phyloP scores from a whole-genome alignment of 2,329 filamentous ascomycete genomes.

The Monilinia polystroma region DNA sequence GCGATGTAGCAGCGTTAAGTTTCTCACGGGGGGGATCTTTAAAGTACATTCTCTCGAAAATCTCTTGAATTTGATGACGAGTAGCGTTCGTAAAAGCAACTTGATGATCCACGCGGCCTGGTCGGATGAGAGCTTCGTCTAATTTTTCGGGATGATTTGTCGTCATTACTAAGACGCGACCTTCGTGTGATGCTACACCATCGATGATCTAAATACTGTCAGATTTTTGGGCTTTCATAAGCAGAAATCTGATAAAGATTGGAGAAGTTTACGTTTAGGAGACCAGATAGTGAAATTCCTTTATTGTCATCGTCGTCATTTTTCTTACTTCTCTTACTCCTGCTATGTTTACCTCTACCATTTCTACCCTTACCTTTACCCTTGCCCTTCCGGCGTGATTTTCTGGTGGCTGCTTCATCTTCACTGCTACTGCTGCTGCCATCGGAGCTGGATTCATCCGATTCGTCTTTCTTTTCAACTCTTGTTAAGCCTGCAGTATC shows the following conservation, averaged over 20 bases:
- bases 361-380: constrained; percentile 10
- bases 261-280: constrained; percentile 58
- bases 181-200: constrained; percentile 75
- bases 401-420: constrained; percentile 41
- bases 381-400: constrained; percentile 47
- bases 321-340: constrained; percentile 3
- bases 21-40: constrained; percentile 38
- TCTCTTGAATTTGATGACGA: constrained; percentile 52
- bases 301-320: constrained; percentile 34
- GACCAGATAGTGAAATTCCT: constrained; percentile 70
- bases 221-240: background rate
- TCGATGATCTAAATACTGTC: constrained; percentile 25
- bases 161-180: constrained; percentile 78
- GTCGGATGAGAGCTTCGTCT: constrained; percentile 71
- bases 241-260: background rate
- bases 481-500: constrained; percentile 62
- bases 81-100: constrained; percentile 63
- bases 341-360: constrained; percentile 39
- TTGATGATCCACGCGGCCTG: constrained; percentile 70
- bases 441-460: constrained; percentile 4
- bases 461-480: constrained; percentile 32
- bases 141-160: constrained; percentile 74
- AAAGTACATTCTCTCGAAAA: constrained; percentile 61
- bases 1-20: constrained; percentile 25
- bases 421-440: constrained; percentile 11